Evolutionary conservation across 1,284 basidiomycete genomes (phyloP), one percentile per base, ranked within the genome.

Genomic region (Cryptococcus sp.): DNA sequence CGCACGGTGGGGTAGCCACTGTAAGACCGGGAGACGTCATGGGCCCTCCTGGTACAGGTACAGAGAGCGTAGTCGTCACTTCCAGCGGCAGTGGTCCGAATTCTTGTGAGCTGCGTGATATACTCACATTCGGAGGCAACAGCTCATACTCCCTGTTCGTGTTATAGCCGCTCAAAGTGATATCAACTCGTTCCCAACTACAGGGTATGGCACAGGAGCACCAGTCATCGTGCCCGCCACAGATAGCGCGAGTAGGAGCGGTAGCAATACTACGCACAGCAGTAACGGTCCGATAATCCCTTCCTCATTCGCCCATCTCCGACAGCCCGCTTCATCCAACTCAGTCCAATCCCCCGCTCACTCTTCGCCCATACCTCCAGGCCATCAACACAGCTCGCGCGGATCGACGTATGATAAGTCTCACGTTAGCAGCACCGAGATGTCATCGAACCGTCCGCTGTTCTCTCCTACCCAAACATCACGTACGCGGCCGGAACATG

Each of bases 391-490:
- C 15, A 16, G 34, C 16, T n/a, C 19, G 29, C n/a, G 39, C 20
- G 17, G 20, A 17, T 34, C 23, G 15, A 44, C 45, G 37, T 22
- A 11, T 44, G 38, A 59, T 16, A 23, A 44, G 19, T 58, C 58
- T 17, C 55, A 59, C 34, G 43, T 60, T 8, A 57, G 57, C 49
- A 61, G 48, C 52, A 63, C 57, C 19, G 58, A 56, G 34, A n/a
- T 59, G 13, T 66, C 63, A 11, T 59, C 61, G 3, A 62, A 65
- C 57, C 55, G 64, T 20, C 67, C 66, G 3, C 45, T 67, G 19
- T 68, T 72, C 55, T 72, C 69, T 0, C 68, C 68, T 16, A 68
- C 68, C 16, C 64, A 69, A 45, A 59, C 58, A n/a, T 65, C 63
- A 0, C 44, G 39, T 7, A 34, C n/a, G 45, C 22, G 17, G 17